phyloP scores from a whole-genome alignment of 164 flowering plant genomes.

The Vitis amurensis region DNA sequence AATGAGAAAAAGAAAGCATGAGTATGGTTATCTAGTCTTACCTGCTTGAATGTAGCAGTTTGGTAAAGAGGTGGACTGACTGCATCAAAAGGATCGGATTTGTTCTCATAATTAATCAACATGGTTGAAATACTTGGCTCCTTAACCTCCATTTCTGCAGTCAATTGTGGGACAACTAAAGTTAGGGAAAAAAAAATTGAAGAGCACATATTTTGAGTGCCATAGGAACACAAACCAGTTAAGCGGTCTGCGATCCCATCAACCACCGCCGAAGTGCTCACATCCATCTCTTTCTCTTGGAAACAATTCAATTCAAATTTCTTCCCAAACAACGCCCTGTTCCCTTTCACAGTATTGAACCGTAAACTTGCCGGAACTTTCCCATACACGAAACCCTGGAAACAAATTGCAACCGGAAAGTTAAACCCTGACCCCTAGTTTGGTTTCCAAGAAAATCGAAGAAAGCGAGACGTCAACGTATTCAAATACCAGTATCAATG shows the following conservation, averaged over 20 bases:
- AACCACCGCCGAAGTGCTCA: slow-evolving; percentile 35
- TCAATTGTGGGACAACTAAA: background rate
- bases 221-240: slow-evolving; percentile 26
- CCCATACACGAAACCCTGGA: slow-evolving; percentile 16
- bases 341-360: slow-evolving; percentile 14
- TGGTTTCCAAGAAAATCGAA: too few relatives aligned
- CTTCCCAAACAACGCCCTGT: slow-evolving; percentile 8
- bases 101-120: slow-evolving; percentile 71
- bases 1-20: too few relatives aligned
- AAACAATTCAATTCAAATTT: slow-evolving; percentile 40
- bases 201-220: background rate
- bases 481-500: too few relatives aligned
- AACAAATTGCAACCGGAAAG: background rate
- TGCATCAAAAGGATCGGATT: slow-evolving; percentile 82
- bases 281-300: slow-evolving; percentile 46
- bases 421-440: too few relatives aligned
- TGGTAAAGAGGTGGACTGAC: slow-evolving; percentile 89
- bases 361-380: slow-evolving; percentile 13
- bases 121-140: slow-evolving; percentile 85
- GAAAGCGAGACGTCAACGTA: too few relatives aligned
- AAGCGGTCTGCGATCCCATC: slow-evolving; percentile 35
- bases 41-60: slow-evolving; percentile 99
- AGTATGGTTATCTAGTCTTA: slow-evolving; percentile 10
- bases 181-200: background rate
- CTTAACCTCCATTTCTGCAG: slow-evolving; percentile 38